phyloP scores from a whole-genome alignment of 2,329 filamentous ascomycete species.

The Mycocentrospora acerina region DNA sequence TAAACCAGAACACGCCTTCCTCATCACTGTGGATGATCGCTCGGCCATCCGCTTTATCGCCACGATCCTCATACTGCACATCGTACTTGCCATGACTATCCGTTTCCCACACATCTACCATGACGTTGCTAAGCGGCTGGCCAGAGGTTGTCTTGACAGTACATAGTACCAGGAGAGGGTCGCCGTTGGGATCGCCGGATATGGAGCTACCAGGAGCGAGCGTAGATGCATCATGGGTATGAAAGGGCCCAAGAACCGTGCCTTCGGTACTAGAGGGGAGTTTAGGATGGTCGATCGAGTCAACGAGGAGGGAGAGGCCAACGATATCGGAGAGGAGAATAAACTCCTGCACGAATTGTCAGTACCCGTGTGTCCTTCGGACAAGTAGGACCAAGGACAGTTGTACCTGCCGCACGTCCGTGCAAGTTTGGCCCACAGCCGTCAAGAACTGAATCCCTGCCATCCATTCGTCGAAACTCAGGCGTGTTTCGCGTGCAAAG shows the following conservation, averaged over 20 bases:
- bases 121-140: conserved; percentile 63
- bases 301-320: conserved; percentile 76
- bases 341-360: conserved; percentile 60
- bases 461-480: conserved; percentile 80
- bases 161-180: conserved; percentile 73
- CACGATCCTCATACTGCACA: conserved; percentile 69
- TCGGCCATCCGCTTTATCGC: conserved; percentile 65
- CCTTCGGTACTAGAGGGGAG: conserved; percentile 70
- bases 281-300: conserved; percentile 82
- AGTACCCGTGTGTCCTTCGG: neutral
- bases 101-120: conserved; percentile 83
- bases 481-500: conserved; percentile 75
- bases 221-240: conserved; percentile 72
- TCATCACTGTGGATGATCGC: conserved; percentile 70
- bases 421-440: conserved; percentile 70
- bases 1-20: conserved; percentile 80
- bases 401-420: conserved; percentile 68
- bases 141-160: conserved; percentile 66
- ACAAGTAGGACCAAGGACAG: neutral
- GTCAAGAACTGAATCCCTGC: conserved; percentile 70
- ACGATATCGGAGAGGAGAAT: conserved; percentile 80
- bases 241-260: conserved; percentile 79
- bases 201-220: conserved; percentile 61
- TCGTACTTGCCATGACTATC: conserved; percentile 81
- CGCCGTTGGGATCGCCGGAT: conserved; percentile 68